Conservation (phyloP, 495 filamentous ascomycete genomes). For the Penicillium cinerascens region DNA sequence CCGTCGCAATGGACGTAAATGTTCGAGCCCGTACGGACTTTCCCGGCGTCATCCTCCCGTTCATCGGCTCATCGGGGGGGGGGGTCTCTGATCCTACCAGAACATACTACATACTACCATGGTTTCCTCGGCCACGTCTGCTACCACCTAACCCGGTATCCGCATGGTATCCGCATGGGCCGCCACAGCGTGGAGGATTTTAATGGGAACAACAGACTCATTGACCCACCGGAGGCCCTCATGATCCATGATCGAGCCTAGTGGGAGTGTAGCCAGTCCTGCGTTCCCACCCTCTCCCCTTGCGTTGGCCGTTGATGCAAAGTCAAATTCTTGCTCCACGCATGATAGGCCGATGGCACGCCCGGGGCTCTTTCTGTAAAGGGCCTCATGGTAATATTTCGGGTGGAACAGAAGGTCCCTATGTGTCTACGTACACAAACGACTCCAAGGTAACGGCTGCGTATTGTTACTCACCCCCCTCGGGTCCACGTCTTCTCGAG, state of each 20-base stretch:
- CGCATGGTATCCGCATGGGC: not conserved
- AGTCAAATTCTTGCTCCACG: not conserved
- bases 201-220: not conserved
- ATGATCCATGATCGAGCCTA: constrained; percentile 32
- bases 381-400: constrained; percentile 1
- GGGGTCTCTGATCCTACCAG: not conserved
- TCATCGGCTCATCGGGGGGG: no score
- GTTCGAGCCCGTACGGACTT: no score
- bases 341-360: not conserved
- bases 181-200: not conserved
- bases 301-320: not conserved
- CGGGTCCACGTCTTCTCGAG: constrained; percentile 4
- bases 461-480: not conserved
- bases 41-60: no score
- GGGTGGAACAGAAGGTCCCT: not conserved
- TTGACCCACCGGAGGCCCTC: not conserved
- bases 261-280: constrained; percentile 32
- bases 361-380: no score
- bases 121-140: not conserved
- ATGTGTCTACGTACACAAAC: not conserved
- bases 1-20: not conserved
- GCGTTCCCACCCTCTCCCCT: constrained; percentile 9
- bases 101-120: not conserved
- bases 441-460: not conserved
- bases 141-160: not conserved